Base-by-base conservation (phyloP, 768 basidiomycete species). In the Tricholoma terreum region DNA sequence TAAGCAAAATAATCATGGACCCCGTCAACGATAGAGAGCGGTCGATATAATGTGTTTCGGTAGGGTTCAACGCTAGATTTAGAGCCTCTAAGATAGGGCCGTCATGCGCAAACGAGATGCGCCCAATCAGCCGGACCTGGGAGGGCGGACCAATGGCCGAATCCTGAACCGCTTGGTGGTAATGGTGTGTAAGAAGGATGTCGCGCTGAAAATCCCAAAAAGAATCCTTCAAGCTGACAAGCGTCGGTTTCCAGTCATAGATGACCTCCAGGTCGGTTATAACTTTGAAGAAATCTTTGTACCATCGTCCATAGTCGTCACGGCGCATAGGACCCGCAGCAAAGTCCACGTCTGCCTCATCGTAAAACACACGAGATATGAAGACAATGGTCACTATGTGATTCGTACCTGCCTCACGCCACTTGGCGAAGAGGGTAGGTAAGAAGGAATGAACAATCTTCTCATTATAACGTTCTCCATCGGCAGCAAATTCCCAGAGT, bases 401-500 rank as follows among this genome's bases (percentile, higher is more conserved):
- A 52, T 94, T 95, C 24, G 96, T 92, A 34, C 87, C 85, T 4
- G 87, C 81, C 55, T 89, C 86, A 45, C 82, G 77, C 94, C 94
- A 98, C 60, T 86, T 88, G 10, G 81, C 71, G 64, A 98, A 94
- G 3, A 98, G 81, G 12, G 89, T 83, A 1, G 96, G 94, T 7
- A 99, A 83, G 75, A 98, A 98, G 3, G 94, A 92, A 68, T 98
- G 94, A 2, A 96, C 89, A n/a, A 96, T 90, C 75, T 98, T 98
- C 70, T 98, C 97, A 67, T 92, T 89, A 72, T 89, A 94, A 5
- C 95, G 84, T 70, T 97, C 94, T 21, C 97, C 97, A 59, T 98
- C 97, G 34, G 92, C 94, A 21, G 94, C 84, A 67, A 98, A 98
- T 65, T 97, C 92, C 92, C 93, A 98, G 54, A 97, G 84, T 68